Evolutionary conservation across 1,139 yeast species (phyloP).

Genomic region (Taiozyma sp.): DNA sequence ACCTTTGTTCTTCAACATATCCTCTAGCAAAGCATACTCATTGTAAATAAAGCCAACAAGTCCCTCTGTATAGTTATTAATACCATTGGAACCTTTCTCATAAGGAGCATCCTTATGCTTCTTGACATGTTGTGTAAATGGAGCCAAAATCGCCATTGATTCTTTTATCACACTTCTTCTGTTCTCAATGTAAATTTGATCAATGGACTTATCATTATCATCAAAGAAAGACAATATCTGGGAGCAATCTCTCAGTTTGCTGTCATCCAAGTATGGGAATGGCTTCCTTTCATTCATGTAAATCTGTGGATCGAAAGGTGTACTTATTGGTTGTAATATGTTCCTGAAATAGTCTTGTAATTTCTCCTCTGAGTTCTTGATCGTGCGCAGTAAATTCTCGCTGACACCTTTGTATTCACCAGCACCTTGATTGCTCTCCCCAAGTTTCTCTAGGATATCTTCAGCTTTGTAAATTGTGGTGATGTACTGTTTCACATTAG

Average conservation of each 20-base stretch:
- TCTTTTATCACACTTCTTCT: slow-evolving; percentile 41
- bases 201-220: slow-evolving; percentile 33
- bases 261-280: slow-evolving; percentile 34
- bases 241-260: slow-evolving; percentile 34
- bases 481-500: slow-evolving; percentile 30
- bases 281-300: slow-evolving; percentile 32
- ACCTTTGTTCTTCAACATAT: slow-evolving; percentile 31
- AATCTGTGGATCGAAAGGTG: slow-evolving; percentile 36
- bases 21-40: slow-evolving; percentile 40
- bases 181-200: slow-evolving; percentile 39
- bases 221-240: slow-evolving; percentile 43
- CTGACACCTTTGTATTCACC: slow-evolving; percentile 33
- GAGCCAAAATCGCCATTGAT: slow-evolving; percentile 38
- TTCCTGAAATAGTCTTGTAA: slow-evolving; percentile 30
- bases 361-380: slow-evolving; percentile 27
- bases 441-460: slow-evolving; percentile 32
- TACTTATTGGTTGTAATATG: slow-evolving; percentile 24
- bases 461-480: slow-evolving; percentile 34
- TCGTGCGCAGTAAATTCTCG: slow-evolving; percentile 28
- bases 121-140: slow-evolving; percentile 39
- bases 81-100: slow-evolving; percentile 60
- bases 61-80: slow-evolving; percentile 49
- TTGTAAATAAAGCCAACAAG: slow-evolving; percentile 43
- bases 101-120: slow-evolving; percentile 40
- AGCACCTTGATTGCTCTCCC: slow-evolving; percentile 21